These are phyloP conservation scores for Xylaria sp. DNA, from an alignment of 2,329 filamentous ascomycete genomes.

Conservation along the genomic window DNA sequence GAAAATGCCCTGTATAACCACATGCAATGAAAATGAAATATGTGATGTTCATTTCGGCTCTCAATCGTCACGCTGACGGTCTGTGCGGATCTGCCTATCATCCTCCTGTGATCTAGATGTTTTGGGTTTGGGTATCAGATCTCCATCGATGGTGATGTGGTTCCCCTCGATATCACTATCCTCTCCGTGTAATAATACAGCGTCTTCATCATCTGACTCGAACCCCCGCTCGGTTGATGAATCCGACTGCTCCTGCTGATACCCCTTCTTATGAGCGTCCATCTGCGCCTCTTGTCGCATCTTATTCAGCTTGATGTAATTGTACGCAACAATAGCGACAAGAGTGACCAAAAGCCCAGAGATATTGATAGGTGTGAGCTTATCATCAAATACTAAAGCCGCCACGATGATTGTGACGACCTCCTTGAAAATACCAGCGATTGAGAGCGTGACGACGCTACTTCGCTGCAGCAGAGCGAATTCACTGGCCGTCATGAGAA, in stretches of 20 bases:
- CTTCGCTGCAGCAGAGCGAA: conserved; percentile 95
- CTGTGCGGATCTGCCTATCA: conserved; percentile 40
- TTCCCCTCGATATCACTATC: conserved; percentile 52
- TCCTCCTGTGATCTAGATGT: conserved; percentile 41
- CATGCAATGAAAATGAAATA: conserved; percentile 33
- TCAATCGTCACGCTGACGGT: conserved; percentile 44
- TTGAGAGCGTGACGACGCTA: conserved; percentile 93
- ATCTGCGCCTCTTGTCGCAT: conserved; percentile 82
- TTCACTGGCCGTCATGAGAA: conserved; percentile 95
- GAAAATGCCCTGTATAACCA: conserved; percentile 33
- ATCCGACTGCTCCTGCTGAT: conserved; percentile 48
- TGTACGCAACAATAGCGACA: conserved; percentile 86
- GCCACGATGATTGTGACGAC: conserved; percentile 94
- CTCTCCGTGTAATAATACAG: conserved; percentile 58
- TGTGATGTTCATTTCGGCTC: conserved; percentile 9
- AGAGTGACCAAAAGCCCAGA: conserved; percentile 90
- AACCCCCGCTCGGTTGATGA: conserved; percentile 54
- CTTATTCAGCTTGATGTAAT: conserved; percentile 90
- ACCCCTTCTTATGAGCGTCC: conserved; percentile 59
- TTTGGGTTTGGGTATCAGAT: conserved; percentile 53
- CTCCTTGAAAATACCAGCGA: conserved; percentile 99
- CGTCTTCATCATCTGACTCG: conserved; percentile 57
- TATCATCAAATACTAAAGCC: conserved; percentile 87
- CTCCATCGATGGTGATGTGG: conserved; percentile 55
- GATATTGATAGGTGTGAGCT: conserved; percentile 86